Base-by-base conservation (phyloP, 169 alveolate species). In the Babesia divergens region DNA sequence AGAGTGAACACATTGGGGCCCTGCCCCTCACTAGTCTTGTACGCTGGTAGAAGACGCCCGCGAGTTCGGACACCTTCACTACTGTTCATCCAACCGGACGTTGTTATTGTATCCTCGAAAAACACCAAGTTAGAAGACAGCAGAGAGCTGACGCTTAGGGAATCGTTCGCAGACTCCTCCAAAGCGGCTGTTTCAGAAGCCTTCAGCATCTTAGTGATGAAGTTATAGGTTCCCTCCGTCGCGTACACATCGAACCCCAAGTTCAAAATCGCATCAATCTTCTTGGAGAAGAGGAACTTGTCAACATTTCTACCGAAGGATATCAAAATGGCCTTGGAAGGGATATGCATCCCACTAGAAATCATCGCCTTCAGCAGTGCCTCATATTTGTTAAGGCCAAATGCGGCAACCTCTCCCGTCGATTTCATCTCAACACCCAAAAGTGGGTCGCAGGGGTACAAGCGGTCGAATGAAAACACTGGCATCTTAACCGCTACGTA, bases 391-490 rank as follows among this genome's bases (percentile, higher is more conserved):
- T 69, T 88, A 24, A 65, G 49, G 14, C 96, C 96, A 81, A 91
- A 92, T 32, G 92, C 84, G 18, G 92, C 89, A 13, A 76, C 96
- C 70, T 92, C 96, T 11, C 96, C 96, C 3, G 96, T 92, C 16
- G 92, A 80, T 47, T 89, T 86, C 96, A 92, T 92, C 50, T 92
- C 96, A n/a, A 92, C 96, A 16, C 96, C 96, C 3, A 92, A 80
- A 28, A 90, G 64, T n/a, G 95, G 94, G 65, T 92, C 96, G 5
- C 93, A 74, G 43, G 91, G 92, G 66, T 81, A 75, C 67, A 92
- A 84, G 28, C 96, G 77, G 53, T 83, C 84, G 72, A 92, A 92
- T 51, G 95, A 88, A 86, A 93, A 93, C 56, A 93, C 89, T 5
- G 96, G 95, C 35, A 87, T 87, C 67, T 92, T 92, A 56, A 90